phyloP scores from a whole-genome alignment of 148 eudicot species.

The Bassia scoparia region DNA sequence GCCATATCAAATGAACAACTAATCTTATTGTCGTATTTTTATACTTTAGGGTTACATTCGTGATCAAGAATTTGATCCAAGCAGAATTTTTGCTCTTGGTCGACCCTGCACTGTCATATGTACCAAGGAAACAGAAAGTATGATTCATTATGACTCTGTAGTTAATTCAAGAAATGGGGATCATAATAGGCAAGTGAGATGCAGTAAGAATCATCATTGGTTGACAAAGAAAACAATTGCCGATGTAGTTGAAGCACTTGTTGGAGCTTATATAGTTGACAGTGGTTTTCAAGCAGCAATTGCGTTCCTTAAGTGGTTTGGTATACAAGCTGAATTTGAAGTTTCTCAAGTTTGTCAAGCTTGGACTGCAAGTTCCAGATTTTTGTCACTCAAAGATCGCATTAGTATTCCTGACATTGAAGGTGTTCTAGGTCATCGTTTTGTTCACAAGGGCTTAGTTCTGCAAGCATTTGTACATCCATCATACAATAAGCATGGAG shows the following conservation, averaged over 20 bases:
- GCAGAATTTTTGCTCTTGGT: slow-evolving; percentile 61
- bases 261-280: slow-evolving; percentile 85
- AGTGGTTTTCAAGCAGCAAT: slow-evolving; percentile 82
- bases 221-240: slow-evolving; percentile 82
- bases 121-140: slow-evolving; percentile 41
- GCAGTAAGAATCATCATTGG: slow-evolving; percentile 81
- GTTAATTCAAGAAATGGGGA: slow-evolving; percentile 20
- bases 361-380: slow-evolving; percentile 59
- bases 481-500: slow-evolving; percentile 62
- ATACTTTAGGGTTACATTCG: slow-evolving; percentile 71
- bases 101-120: slow-evolving; percentile 71
- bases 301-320: slow-evolving; percentile 86
- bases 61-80: slow-evolving; percentile 77
- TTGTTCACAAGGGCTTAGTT: slow-evolving; percentile 74
- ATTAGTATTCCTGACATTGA: slow-evolving; percentile 55
- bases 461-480: slow-evolving; percentile 92
- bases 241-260: slow-evolving; percentile 87
- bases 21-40: not conserved
- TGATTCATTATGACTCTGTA: slow-evolving; percentile 42
- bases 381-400: slow-evolving; percentile 48
- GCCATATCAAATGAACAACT: not conserved
- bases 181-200: slow-evolving; percentile 41
- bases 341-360: slow-evolving; percentile 49
- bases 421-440: slow-evolving; percentile 46
- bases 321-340: slow-evolving; percentile 59